A percentile compares a stretch with the other conserved stretches of the same genome.
phyloP scores from a whole-genome alignment of 441 rosid species.

The Metrosideros polymorpha region DNA sequence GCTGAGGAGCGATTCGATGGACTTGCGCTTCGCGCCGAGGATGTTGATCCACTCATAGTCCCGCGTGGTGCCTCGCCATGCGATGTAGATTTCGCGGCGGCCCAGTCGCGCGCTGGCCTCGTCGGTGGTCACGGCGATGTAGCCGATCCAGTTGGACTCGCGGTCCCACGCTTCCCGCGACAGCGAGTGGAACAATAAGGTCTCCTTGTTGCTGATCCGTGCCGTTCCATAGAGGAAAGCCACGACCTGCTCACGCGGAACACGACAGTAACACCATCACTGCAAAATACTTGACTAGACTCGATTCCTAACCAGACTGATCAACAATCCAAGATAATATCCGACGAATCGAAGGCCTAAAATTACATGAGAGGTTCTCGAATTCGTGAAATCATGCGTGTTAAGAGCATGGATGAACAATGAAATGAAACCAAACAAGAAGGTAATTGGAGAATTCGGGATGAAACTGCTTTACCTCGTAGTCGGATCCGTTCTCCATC shows the following conservation, averaged over 20 bases:
- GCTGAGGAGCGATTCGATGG: slow-evolving; percentile 33
- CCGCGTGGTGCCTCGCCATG: slow-evolving; percentile 68
- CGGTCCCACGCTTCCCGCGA: slow-evolving; percentile 84
- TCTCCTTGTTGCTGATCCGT: slow-evolving; percentile 40
- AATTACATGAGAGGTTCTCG: not conserved
- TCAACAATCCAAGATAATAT: not conserved
- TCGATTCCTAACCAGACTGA: not conserved
- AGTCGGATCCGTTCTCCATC: slow-evolving; percentile 49
- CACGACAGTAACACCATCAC: not conserved
- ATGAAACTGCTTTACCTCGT: not conserved
- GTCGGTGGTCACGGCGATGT: slow-evolving; percentile 62
- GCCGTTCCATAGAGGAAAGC: slow-evolving; percentile 75
- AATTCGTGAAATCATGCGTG: not conserved
- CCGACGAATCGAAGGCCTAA: not conserved
- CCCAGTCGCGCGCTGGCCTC: slow-evolving; percentile 31
- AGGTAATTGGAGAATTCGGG: not conserved
- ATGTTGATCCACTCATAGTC: slow-evolving; percentile 70
- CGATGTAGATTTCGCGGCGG: slow-evolving; percentile 65
- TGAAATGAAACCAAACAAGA: no score
- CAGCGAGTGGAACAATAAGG: slow-evolving; percentile 51
- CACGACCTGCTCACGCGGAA: slow-evolving; percentile 4
- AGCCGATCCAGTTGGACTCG: slow-evolving; percentile 93
- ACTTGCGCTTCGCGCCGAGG: slow-evolving; percentile 40
- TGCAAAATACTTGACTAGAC: not conserved
- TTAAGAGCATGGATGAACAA: not conserved